Conservation (phyloP, 2,329 filamentous ascomycete species). For the Aspergillus sp. region DNA sequence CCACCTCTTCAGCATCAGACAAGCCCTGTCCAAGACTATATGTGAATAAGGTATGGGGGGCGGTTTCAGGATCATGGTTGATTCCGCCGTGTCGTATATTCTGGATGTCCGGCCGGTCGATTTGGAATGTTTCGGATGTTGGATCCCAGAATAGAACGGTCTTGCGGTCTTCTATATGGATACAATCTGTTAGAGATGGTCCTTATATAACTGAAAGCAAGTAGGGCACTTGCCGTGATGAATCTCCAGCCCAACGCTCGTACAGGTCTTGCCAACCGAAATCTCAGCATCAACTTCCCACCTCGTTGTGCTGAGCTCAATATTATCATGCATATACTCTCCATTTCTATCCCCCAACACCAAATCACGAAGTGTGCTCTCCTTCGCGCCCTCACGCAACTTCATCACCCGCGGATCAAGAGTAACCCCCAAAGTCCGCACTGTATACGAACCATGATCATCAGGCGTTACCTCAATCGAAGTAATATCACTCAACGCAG, state of each 20-base stretch:
- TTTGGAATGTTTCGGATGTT: conserved; percentile 39
- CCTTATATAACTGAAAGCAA: too few relatives aligned
- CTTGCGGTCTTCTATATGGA: conserved; percentile 3
- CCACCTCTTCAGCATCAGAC: conserved; percentile 9
- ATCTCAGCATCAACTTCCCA: conserved; percentile 31
- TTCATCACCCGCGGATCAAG: conserved; percentile 27
- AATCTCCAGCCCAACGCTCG: conserved; percentile 30
- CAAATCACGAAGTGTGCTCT: background rate
- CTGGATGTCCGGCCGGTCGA: conserved; percentile 32
- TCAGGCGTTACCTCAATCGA: conserved; percentile 38
- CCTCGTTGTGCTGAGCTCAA: conserved; percentile 14
- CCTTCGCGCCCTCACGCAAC: conserved; percentile 25
- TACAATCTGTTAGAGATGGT: background rate
- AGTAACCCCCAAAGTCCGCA: conserved; percentile 46
- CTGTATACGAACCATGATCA: conserved; percentile 31
- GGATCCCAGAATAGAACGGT: conserved; percentile 44
- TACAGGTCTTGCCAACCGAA: conserved; percentile 24
- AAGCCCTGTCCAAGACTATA: conserved; percentile 10
- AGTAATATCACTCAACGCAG: conserved; percentile 41
- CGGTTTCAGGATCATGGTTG: conserved; percentile 36
- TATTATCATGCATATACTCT: background rate
- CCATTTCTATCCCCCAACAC: background rate
- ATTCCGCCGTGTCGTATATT: conserved; percentile 27
- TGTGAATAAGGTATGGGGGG: conserved; percentile 51
- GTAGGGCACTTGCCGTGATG: conserved; percentile 20